Conservation (phyloP, 352 stramenopile species). For the Phytopythium sindhum region DNA sequence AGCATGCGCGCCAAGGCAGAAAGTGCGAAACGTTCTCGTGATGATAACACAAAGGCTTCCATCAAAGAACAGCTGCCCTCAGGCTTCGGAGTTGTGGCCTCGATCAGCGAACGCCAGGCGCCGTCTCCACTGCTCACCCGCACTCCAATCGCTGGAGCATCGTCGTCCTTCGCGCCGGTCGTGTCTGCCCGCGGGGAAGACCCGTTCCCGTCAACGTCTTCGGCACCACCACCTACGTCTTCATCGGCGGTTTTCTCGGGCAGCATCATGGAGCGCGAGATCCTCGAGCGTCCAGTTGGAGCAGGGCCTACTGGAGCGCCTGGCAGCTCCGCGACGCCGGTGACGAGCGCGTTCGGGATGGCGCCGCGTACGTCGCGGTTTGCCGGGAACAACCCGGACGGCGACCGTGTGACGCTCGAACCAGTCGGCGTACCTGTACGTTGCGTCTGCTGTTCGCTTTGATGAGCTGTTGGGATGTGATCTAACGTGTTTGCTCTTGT, state of each 20-base stretch:
- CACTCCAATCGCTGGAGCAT: conserved; percentile 5
- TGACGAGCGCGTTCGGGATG: conserved; percentile 12
- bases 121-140: conserved; percentile 6
- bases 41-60: neutral
- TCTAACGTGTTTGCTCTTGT: conserved; percentile 1
- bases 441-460: conserved; percentile 5
- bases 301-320: neutral
- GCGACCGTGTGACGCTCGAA: conserved; percentile 64
- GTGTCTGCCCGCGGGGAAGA: conserved; percentile 5
- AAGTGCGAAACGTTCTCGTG: neutral
- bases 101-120: conserved; percentile 10
- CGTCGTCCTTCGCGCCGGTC: conserved; percentile 11
- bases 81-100: neutral
- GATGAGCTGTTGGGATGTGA: conserved; percentile 1
- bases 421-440: conserved; percentile 75
- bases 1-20: conserved; percentile 49
- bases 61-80: neutral
- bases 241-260: conserved; percentile 62
- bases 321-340: neutral
- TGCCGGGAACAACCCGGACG: conserved; percentile 62
- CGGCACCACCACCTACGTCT: conserved; percentile 10
- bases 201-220: neutral
- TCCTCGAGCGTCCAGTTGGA: conserved; percentile 18
- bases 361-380: conserved; percentile 47
- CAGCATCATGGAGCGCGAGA: conserved; percentile 64